phyloP scores from a whole-genome alignment of 148 eudicot genomes.

The Rhododendron ovatum region DNA sequence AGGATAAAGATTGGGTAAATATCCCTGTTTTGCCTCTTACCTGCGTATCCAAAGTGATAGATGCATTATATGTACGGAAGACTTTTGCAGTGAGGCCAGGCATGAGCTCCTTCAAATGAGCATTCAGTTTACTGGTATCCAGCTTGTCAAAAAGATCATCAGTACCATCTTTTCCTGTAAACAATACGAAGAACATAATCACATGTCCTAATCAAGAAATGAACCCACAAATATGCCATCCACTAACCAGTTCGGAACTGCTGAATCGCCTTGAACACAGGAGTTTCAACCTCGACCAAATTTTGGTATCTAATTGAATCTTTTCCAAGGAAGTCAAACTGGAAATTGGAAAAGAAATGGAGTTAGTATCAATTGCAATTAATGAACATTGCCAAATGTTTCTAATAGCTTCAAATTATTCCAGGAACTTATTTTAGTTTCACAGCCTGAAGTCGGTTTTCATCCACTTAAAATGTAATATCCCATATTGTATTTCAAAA shows the following conservation, averaged over 20 bases:
- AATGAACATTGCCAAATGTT: constrained; percentile 1
- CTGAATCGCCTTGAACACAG: constrained; percentile 83
- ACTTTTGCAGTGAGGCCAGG: constrained; percentile 99
- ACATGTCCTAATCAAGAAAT: neutral
- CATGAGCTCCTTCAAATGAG: constrained; percentile 92
- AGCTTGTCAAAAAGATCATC: constrained; percentile 93
- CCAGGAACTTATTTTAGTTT: neutral
- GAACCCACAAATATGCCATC: constrained; percentile 1
- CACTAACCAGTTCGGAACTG: constrained; percentile 54
- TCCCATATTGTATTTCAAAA: too few relatives aligned
- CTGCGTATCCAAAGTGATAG: constrained; percentile 86
- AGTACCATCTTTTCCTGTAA: constrained; percentile 66
- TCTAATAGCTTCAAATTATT: constrained; percentile 9
- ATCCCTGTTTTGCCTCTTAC: constrained; percentile 32
- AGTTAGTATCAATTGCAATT: neutral
- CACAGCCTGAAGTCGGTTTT: neutral
- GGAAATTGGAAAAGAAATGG: constrained; percentile 16
- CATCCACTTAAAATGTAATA: neutral
- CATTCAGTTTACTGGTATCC: constrained; percentile 90
- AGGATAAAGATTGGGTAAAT: neutral
- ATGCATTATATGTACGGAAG: constrained; percentile 98
- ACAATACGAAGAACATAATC: constrained; percentile 1
- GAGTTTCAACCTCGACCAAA: constrained; percentile 65
- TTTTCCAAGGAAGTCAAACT: constrained; percentile 99
- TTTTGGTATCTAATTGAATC: constrained; percentile 92